Evolutionary conservation across 73 alveolate genomes (phyloP).

Genomic region (Paramecium bursaria): DNA sequence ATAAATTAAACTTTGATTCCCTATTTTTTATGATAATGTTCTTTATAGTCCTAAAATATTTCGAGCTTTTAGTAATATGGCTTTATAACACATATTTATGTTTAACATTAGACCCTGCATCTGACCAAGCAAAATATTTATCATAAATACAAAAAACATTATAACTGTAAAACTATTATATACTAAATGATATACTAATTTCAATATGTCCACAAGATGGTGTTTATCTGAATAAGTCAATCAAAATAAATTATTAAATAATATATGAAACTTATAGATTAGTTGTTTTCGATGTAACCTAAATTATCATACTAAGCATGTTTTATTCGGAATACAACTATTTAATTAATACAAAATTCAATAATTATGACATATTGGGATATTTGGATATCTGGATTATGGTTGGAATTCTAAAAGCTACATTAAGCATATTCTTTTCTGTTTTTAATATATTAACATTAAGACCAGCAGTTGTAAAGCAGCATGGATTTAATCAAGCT

Average conservation of each 20-base stretch:
- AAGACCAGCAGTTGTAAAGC: constrained; percentile 57
- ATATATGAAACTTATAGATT: constrained; percentile 12
- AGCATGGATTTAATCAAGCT: constrained; percentile 55
- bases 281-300: neutral
- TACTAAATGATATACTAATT: constrained; percentile 27
- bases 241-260: constrained; percentile 34
- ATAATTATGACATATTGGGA: neutral
- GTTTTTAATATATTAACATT: constrained; percentile 33
- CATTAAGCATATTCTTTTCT: neutral
- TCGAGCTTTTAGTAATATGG: no score
- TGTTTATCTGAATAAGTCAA: constrained; percentile 5
- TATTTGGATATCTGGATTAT: constrained; percentile 4
- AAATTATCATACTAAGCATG: neutral
- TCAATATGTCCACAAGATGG: constrained; percentile 52
- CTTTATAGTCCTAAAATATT: no score
- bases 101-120: no score
- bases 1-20: no score
- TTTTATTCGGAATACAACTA: neutral
- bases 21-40: no score
- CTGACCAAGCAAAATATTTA: constrained; percentile 13
- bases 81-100: no score
- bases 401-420: constrained; percentile 9
- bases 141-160: constrained; percentile 1
- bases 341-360: neutral
- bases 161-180: constrained; percentile 14